Conservation (phyloP, 1,284 basidiomycete species). For the Inonotus hispidus region DNA sequence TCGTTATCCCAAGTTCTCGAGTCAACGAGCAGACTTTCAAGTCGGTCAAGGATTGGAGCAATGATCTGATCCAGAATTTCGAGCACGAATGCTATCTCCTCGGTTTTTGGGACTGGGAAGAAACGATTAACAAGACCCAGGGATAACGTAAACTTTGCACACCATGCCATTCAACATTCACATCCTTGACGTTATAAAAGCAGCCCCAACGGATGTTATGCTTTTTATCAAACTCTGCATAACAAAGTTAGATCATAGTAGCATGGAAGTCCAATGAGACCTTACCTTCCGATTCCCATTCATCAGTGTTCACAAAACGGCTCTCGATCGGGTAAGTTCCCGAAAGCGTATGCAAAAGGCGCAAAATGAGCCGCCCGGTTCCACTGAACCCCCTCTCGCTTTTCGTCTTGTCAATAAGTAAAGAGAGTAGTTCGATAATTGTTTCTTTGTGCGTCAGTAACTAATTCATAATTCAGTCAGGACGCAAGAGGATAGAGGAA, state of each 20-base stretch:
- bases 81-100: slow-evolving; percentile 80
- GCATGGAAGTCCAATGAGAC: slow-evolving; percentile 5
- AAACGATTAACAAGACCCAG: not conserved
- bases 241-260: slow-evolving; percentile 4
- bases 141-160: slow-evolving; percentile 7
- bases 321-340: slow-evolving; percentile 79
- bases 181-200: slow-evolving; percentile 74
- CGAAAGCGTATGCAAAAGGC: slow-evolving; percentile 73
- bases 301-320: slow-evolving; percentile 79
- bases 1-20: slow-evolving; percentile 62
- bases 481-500: not conserved
- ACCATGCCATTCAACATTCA: slow-evolving; percentile 89
- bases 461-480: slow-evolving; percentile 33
- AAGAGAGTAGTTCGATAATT: slow-evolving; percentile 62
- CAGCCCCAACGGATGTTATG: slow-evolving; percentile 84
- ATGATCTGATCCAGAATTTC: slow-evolving; percentile 72
- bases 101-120: slow-evolving; percentile 53
- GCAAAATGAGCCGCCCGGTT: slow-evolving; percentile 75
- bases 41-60: slow-evolving; percentile 58
- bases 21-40: slow-evolving; percentile 60
- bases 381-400: slow-evolving; percentile 88
- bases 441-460: slow-evolving; percentile 66
- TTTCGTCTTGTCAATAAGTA: slow-evolving; percentile 77
- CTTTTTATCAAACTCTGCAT: slow-evolving; percentile 61
- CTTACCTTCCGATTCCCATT: slow-evolving; percentile 74